phyloP scores from a whole-genome alignment of 345 rosid genomes.

The Citrus inodora region DNA sequence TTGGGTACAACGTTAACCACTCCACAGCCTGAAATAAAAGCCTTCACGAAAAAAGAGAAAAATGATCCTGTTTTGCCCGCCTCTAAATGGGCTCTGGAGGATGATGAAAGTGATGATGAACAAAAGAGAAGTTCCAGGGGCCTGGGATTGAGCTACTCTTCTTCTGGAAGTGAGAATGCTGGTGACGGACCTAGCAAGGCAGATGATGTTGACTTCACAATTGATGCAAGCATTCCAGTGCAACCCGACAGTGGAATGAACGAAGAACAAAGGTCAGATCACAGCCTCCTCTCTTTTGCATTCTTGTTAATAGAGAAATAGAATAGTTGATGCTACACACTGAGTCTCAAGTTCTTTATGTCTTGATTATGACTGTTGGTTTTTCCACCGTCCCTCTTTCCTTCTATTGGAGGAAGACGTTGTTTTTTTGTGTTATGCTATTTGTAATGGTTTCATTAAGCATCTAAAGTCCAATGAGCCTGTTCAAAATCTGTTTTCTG shows the following conservation, averaged over 20 bases:
- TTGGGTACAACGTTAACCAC: constrained; percentile 40
- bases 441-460: neutral
- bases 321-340: neutral
- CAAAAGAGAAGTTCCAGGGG: constrained; percentile 53
- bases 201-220: constrained; percentile 58
- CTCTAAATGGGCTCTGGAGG: constrained; percentile 96
- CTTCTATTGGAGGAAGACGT: too few species aligned
- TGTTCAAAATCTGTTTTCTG: neutral
- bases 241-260: constrained; percentile 65
- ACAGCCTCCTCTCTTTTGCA: neutral
- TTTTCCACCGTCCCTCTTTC: neutral
- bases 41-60: constrained; percentile 67
- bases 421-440: neutral
- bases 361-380: neutral
- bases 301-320: neutral
- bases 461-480: neutral
- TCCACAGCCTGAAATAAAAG: constrained; percentile 69
- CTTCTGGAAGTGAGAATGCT: constrained; percentile 84
- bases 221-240: constrained; percentile 40
- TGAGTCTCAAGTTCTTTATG: neutral
- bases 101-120: constrained; percentile 85
- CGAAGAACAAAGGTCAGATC: constrained; percentile 83
- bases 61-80: constrained; percentile 74
- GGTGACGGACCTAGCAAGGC: constrained; percentile 55
- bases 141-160: constrained; percentile 74